These are phyloP conservation scores for Colletotrichum siamense DNA, from an alignment of 2,329 filamentous ascomycete genomes.

Conservation along the genomic window DNA sequence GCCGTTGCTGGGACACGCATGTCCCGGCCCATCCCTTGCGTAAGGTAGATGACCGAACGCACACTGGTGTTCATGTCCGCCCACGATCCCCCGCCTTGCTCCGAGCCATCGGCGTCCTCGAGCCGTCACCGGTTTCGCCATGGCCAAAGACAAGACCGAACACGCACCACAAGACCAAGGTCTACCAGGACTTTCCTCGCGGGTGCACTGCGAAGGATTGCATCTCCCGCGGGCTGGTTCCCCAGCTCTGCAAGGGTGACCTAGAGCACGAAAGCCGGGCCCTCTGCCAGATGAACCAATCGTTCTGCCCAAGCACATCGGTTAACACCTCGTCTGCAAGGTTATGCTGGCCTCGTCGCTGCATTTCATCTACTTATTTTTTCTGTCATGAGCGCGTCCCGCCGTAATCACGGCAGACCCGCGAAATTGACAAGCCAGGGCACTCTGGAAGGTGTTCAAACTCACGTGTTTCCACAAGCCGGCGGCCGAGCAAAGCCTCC, in stretches of 20 bases:
- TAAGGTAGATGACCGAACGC: background rate
- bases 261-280: background rate
- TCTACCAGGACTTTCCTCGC: background rate
- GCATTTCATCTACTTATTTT: background rate
- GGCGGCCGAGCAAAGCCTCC: background rate
- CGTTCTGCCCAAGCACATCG: background rate
- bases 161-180: background rate
- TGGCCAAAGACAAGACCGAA: background rate
- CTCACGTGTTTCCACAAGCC: background rate
- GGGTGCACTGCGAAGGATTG: background rate
- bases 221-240: background rate
- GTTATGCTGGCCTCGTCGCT: background rate
- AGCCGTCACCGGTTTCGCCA: background rate
- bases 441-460: background rate
- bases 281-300: background rate
- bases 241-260: background rate
- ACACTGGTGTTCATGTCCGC: background rate
- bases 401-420: constrained; percentile 1
- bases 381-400: background rate
- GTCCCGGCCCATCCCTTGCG: background rate
- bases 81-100: background rate
- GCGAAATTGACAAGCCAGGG: constrained; percentile 12
- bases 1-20: background rate
- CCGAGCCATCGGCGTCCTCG: background rate
- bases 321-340: background rate